These are phyloP conservation scores for Trichoderma koningii DNA, from an alignment of 2,329 filamentous ascomycete genomes.

Conservation along the genomic window DNA sequence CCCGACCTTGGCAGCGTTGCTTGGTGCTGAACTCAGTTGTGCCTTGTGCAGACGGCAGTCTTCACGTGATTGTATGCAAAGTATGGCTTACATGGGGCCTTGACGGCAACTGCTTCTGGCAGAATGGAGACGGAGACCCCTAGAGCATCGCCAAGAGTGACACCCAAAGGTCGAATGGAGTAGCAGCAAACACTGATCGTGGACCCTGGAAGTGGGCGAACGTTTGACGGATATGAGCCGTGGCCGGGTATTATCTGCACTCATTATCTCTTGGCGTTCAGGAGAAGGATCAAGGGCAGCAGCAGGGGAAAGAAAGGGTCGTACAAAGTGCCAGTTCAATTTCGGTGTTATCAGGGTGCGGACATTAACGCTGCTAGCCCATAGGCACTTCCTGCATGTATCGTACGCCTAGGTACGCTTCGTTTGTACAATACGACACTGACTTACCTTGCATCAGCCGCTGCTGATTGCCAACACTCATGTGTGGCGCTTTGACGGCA, in stretches of 20 bases:
- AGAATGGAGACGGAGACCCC: neutral
- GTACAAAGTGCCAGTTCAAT: neutral
- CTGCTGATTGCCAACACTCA: neutral
- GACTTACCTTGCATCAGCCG: no score
- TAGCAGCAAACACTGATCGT: neutral
- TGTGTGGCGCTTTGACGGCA: conserved; percentile 7
- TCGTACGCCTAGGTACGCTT: no score
- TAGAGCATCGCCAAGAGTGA: neutral
- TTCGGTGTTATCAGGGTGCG: conserved; percentile 18
- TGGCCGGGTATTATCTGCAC: neutral
- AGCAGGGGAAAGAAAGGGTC: no score
- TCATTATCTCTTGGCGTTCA: neutral
- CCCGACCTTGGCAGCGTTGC: no score
- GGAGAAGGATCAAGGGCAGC: neutral
- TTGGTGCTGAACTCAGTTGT: neutral
- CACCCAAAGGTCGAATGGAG: neutral
- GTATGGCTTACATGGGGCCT: neutral
- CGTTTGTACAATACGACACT: neutral
- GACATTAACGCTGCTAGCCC: neutral
- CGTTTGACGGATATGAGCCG: neutral
- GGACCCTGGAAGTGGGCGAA: no score
- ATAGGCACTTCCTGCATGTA: neutral
- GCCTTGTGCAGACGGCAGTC: neutral
- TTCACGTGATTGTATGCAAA: conserved; percentile 4
- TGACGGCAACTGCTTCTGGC: no score